Evolutionary conservation across 176 grass and related monocot species (phyloP).

Genomic region (Aegilops sharonensis): DNA sequence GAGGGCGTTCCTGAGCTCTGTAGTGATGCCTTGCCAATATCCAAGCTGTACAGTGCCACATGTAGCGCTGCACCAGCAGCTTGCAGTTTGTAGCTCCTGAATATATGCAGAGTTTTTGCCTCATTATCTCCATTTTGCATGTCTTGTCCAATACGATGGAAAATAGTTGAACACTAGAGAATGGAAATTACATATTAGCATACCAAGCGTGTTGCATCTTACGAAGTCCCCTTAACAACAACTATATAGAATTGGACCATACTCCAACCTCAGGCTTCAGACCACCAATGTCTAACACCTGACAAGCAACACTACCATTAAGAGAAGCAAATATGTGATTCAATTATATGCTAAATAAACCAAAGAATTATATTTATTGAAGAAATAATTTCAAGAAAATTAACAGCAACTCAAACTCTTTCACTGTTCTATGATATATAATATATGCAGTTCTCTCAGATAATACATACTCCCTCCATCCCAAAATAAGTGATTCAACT

Average conservation of each 20-base stretch:
- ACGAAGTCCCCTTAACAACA: not conserved
- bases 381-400: not conserved
- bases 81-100: slow-evolving; percentile 26
- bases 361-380: not conserved
- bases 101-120: not conserved
- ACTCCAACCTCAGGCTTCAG: not conserved
- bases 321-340: not conserved
- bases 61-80: slow-evolving; percentile 4
- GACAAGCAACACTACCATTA: not conserved
- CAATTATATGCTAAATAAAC: not conserved
- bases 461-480: not conserved
- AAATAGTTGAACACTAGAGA: slow-evolving; percentile 1
- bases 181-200: not conserved
- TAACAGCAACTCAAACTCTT: not conserved
- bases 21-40: slow-evolving; percentile 29
- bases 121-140: not conserved
- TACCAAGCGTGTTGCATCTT: not conserved
- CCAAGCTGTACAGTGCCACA: not conserved
- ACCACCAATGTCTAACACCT: slow-evolving; percentile 12
- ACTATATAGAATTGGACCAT: not conserved
- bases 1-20: slow-evolving; percentile 45
- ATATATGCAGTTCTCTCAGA: not conserved
- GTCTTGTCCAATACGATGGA: not conserved
- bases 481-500: no score
- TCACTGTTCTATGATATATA: not conserved